phyloP scores from a whole-genome alignment of 1,284 basidiomycete species.

The Marasmius oreades region DNA sequence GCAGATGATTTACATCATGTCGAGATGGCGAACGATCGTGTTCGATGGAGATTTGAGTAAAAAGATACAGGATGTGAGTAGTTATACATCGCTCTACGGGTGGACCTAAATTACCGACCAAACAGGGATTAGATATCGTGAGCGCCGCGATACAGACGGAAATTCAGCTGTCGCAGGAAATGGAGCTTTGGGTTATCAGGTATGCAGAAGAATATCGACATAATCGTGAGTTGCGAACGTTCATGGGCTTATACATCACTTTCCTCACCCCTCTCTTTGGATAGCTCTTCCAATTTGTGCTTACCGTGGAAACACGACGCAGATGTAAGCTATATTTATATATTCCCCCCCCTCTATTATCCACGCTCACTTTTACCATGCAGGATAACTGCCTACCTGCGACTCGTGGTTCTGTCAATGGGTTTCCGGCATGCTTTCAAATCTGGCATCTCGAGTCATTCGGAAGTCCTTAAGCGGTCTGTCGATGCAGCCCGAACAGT shows the following conservation, averaged over 20 bases:
- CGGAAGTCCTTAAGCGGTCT: conserved; percentile 40
- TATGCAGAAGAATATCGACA: conserved; percentile 36
- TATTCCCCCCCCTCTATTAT: neutral
- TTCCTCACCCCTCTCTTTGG: neutral
- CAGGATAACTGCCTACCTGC: conserved; percentile 49
- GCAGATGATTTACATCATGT: conserved; percentile 45
- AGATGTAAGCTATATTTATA: conserved; percentile 33
- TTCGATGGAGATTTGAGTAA: conserved; percentile 19
- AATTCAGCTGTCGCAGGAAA: conserved; percentile 29
- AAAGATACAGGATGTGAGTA: conserved; percentile 20
- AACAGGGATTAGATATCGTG: conserved; percentile 31
- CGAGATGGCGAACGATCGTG: conserved; percentile 37
- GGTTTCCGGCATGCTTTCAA: conserved; percentile 45
- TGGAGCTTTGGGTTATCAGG: conserved; percentile 33
- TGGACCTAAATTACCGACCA: conserved; percentile 6
- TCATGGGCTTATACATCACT: conserved; percentile 3
- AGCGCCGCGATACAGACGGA: conserved; percentile 32
- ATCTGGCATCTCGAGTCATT: conserved; percentile 35
- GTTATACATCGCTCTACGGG: conserved; percentile 1
- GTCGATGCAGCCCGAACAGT: conserved; percentile 44
- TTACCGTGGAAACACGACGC: conserved; percentile 45
- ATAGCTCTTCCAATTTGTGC: conserved; percentile 39
- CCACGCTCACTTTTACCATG: conserved; percentile 3
- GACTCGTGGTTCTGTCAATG: conserved; percentile 48
- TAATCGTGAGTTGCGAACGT: conserved; percentile 29